Conservation (phyloP, 31 red algal genomes). For the Asparagopsis taxiformis region DNA sequence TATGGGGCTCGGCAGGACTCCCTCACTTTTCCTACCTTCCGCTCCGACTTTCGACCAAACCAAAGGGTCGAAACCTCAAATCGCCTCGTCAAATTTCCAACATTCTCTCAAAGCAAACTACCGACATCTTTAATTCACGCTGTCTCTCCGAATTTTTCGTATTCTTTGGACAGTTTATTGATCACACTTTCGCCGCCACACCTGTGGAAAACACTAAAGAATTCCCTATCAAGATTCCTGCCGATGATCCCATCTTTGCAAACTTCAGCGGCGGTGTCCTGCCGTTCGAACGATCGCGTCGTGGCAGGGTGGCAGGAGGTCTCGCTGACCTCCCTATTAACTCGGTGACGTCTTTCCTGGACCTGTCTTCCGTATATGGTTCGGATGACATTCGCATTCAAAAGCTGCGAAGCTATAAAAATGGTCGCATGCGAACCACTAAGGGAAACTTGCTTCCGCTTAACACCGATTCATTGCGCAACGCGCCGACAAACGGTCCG, state of each 20-base stretch:
- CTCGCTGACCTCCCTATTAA: not conserved
- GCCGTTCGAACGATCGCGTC: constrained; percentile 9
- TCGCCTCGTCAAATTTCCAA: constrained; percentile 1
- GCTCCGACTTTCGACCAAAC: not conserved
- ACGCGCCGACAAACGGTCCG: constrained; percentile 4
- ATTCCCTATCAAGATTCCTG: constrained; percentile 8
- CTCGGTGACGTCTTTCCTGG: not conserved
- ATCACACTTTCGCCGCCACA: constrained; percentile 28
- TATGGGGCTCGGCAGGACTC: not conserved
- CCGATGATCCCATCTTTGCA: not conserved
- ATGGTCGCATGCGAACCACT: not conserved
- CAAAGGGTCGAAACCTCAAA: not conserved
- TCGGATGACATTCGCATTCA: constrained; percentile 1
- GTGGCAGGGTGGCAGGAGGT: not conserved
- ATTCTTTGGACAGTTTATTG: constrained; percentile 27
- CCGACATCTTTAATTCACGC: not conserved
- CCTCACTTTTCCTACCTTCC: not conserved
- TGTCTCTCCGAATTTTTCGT: constrained; percentile 3
- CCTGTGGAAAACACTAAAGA: not conserved
- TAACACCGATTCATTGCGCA: constrained; percentile 18
- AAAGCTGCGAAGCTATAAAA: constrained; percentile 1
- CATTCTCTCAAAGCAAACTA: not conserved
- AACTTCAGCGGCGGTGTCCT: not conserved
- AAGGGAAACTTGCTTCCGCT: not conserved
- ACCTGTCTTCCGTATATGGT: constrained; percentile 22